phyloP scores from a whole-genome alignment of 352 stramenopile species.

The Pythium chondricola region DNA sequence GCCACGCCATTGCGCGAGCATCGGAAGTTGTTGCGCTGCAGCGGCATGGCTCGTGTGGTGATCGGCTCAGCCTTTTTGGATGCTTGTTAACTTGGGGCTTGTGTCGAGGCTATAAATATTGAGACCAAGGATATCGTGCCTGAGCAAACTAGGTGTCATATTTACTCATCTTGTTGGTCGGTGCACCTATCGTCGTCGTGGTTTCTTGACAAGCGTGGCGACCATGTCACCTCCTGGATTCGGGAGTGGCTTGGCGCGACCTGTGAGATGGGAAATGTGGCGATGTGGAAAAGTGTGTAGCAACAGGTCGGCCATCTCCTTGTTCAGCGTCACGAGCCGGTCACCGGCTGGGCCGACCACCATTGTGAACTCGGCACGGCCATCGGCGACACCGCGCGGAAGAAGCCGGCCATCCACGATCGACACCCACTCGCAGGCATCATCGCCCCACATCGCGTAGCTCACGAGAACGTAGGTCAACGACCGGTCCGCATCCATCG shows the following conservation, averaged over 20 bases:
- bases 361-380: slow-evolving; percentile 34
- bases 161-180: too few species aligned
- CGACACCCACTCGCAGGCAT: slow-evolving; percentile 63
- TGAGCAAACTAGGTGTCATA: too few species aligned
- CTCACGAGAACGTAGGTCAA: slow-evolving; percentile 65
- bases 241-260: neutral
- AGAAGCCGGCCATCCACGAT: slow-evolving; percentile 64
- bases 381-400: slow-evolving; percentile 56
- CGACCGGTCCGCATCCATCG: slow-evolving; percentile 25
- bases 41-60: slow-evolving; percentile 14
- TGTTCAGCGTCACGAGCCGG: slow-evolving; percentile 38
- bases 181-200: too few species aligned
- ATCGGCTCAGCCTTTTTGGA: neutral
- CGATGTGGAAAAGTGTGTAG: slow-evolving; percentile 46
- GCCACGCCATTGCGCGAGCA: slow-evolving; percentile 22
- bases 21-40: slow-evolving; percentile 67
- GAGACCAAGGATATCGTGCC: too few species aligned
- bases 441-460: slow-evolving; percentile 50
- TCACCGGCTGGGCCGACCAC: slow-evolving; percentile 32
- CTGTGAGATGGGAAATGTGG: slow-evolving; percentile 3
- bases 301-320: slow-evolving; percentile 37
- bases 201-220: slow-evolving; percentile 6
- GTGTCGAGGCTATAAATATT: too few species aligned
- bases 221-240: neutral
- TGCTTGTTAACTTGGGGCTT: too few species aligned